These are phyloP conservation scores for Tetrapyrgos nigripes DNA, from an alignment of 1,284 basidiomycete genomes.

Conservation along the genomic window DNA sequence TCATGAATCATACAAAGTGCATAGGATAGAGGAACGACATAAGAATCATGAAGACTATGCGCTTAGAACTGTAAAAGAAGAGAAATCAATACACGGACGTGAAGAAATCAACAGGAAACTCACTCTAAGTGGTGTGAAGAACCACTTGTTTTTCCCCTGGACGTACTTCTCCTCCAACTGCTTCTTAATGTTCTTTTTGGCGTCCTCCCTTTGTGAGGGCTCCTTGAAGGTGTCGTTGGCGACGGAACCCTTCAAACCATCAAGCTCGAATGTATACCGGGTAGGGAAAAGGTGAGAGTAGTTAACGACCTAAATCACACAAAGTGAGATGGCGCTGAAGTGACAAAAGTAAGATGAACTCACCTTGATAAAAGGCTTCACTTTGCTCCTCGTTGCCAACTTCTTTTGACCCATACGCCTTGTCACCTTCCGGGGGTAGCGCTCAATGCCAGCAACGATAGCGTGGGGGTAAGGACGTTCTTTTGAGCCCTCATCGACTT, in stretches of 20 bases:
- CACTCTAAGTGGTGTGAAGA: conserved; percentile 84
- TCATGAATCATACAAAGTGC: neutral
- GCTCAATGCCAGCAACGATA: conserved; percentile 94
- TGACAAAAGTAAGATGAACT: conserved; percentile 29
- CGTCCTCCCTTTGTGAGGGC: conserved; percentile 89
- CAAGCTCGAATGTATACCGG: conserved; percentile 94
- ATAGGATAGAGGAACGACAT: neutral
- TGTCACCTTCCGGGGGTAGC: conserved; percentile 96
- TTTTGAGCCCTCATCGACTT: conserved; percentile 88
- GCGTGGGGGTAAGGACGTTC: conserved; percentile 95
- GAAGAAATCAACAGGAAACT: conserved; percentile 33
- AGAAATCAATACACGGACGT: neutral
- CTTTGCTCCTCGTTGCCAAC: conserved; percentile 87
- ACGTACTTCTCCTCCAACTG: conserved; percentile 92
- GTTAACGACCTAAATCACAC: conserved; percentile 75
- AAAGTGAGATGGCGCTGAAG: neutral
- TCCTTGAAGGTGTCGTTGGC: conserved; percentile 93
- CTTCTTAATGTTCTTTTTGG: conserved; percentile 97
- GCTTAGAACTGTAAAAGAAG: conserved; percentile 39
- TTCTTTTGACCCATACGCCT: conserved; percentile 97
- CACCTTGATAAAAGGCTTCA: conserved; percentile 99
- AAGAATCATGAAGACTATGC: neutral
- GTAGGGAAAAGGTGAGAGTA: conserved; percentile 98
- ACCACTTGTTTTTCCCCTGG: conserved; percentile 95
- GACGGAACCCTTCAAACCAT: conserved; percentile 88